Evolutionary conservation across 2,329 filamentous ascomycete species (phyloP).

Genomic region (Escovopsis sp.): DNA sequence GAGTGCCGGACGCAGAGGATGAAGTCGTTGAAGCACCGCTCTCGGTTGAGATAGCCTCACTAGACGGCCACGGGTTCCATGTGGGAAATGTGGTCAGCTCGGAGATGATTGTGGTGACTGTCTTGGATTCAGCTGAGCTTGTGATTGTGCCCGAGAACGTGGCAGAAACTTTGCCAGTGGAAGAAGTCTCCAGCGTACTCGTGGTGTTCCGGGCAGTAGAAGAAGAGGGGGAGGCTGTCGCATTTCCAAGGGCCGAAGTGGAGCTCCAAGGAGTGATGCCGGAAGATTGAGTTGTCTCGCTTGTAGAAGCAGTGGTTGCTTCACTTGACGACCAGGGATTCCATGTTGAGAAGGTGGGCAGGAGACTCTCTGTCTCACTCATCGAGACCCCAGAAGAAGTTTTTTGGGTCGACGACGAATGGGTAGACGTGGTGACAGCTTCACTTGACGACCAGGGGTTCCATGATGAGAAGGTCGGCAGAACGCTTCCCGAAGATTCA

Average conservation of each 20-base stretch:
- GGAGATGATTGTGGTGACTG: too few relatives aligned
- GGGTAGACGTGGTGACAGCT: background rate
- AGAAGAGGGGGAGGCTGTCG: background rate
- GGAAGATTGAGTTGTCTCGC: background rate
- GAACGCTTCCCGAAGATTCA: background rate
- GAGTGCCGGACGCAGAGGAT: too few relatives aligned
- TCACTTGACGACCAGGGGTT: slow-evolving; percentile 2
- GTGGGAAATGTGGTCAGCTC: background rate
- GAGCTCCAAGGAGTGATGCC: background rate
- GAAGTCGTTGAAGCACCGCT: slow-evolving; percentile 1
- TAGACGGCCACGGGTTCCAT: background rate
- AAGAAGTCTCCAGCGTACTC: background rate
- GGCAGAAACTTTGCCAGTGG: too few relatives aligned
- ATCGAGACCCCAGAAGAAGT: background rate
- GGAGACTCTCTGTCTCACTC: background rate
- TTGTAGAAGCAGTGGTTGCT: background rate
- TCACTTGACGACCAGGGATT: background rate
- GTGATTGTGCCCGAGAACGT: too few relatives aligned
- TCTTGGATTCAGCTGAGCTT: too few relatives aligned
- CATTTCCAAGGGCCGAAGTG: too few relatives aligned
- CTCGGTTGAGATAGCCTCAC: background rate
- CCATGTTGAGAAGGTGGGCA: too few relatives aligned
- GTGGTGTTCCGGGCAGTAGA: background rate
- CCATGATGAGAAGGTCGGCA: too few relatives aligned
- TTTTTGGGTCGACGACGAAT: background rate